Conservation (phyloP, 768 basidiomycete species). For the Pisolithus orientalis region DNA sequence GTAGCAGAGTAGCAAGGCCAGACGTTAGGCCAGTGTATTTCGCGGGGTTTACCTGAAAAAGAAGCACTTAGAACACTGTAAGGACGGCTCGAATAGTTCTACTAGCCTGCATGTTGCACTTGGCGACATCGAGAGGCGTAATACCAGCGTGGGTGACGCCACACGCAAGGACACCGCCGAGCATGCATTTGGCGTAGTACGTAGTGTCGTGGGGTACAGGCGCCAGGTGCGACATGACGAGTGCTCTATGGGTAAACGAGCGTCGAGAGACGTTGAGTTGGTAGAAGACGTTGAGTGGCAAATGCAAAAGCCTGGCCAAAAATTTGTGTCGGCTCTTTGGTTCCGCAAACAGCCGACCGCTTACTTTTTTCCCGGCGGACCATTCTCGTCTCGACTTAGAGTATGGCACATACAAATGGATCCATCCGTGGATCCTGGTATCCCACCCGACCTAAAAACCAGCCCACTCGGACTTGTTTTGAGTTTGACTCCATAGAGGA, state of each 20-base stretch:
- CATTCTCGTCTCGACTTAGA: no score
- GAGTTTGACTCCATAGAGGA: slow-evolving; percentile 77
- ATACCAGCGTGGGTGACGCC: slow-evolving; percentile 85
- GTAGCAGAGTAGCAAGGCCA: slow-evolving; percentile 57
- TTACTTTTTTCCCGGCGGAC: not conserved
- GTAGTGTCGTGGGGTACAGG: slow-evolving; percentile 66
- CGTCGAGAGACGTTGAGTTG: slow-evolving; percentile 21
- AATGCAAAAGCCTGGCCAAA: slow-evolving; percentile 5
- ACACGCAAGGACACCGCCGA: slow-evolving; percentile 83
- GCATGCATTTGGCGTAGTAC: slow-evolving; percentile 83
- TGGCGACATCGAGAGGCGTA: slow-evolving; percentile 82
- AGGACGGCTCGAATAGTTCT: not conserved
- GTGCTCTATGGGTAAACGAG: slow-evolving; percentile 28
- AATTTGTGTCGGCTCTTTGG: not conserved
- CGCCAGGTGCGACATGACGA: slow-evolving; percentile 44
- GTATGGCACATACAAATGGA: not conserved
- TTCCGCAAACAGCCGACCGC: slow-evolving; percentile 10
- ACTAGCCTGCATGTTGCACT: slow-evolving; percentile 87
- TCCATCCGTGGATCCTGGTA: slow-evolving; percentile 9
- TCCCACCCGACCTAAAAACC: slow-evolving; percentile 15
- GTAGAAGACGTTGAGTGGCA: slow-evolving; percentile 20
- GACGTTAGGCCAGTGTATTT: slow-evolving; percentile 68
- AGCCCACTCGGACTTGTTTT: slow-evolving; percentile 33
- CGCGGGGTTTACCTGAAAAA: slow-evolving; percentile 58
- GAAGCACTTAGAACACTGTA: not conserved